Conservation (phyloP, 2,329 filamentous ascomycete genomes). For the Colletotrichum limetticola region DNA sequence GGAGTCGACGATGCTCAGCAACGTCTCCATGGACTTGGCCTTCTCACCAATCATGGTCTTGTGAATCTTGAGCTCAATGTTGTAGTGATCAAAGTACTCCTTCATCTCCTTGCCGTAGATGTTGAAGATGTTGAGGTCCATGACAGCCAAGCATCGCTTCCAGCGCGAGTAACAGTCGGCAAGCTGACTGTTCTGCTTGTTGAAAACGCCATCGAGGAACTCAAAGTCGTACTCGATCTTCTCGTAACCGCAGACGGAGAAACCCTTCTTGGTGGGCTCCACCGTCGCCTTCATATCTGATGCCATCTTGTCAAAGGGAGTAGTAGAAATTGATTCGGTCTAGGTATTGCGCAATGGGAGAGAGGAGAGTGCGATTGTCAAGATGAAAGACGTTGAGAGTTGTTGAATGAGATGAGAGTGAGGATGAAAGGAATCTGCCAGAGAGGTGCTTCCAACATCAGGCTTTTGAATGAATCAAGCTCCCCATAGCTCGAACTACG, state of each 20-base stretch:
- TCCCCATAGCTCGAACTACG: background rate
- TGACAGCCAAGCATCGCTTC: slow-evolving; percentile 74
- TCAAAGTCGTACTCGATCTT: slow-evolving; percentile 82
- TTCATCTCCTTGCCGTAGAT: slow-evolving; percentile 75
- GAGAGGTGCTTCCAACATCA: slow-evolving; percentile 12
- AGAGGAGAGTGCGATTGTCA: background rate
- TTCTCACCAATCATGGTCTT: slow-evolving; percentile 82
- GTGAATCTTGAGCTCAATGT: slow-evolving; percentile 71
- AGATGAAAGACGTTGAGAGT: background rate
- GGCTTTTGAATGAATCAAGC: slow-evolving; percentile 23
- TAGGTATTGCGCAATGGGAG: background rate
- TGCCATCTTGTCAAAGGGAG: slow-evolving; percentile 55
- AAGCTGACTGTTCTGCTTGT: slow-evolving; percentile 68
- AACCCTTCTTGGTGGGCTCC: slow-evolving; percentile 70
- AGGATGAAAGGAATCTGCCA: background rate
- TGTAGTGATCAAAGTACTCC: slow-evolving; percentile 73
- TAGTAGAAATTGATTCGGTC: background rate
- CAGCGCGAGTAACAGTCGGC: slow-evolving; percentile 73
- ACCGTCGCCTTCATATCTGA: slow-evolving; percentile 77
- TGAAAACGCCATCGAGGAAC: slow-evolving; percentile 77
- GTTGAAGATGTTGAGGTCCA: slow-evolving; percentile 77
- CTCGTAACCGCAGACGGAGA: slow-evolving; percentile 78
- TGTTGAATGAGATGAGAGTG: background rate
- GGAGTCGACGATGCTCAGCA: slow-evolving; percentile 76
- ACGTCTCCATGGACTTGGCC: slow-evolving; percentile 77